These are phyloP conservation scores for Pezicula neosporulosa DNA, from an alignment of 2,329 filamentous ascomycete genomes.

Conservation along the genomic window DNA sequence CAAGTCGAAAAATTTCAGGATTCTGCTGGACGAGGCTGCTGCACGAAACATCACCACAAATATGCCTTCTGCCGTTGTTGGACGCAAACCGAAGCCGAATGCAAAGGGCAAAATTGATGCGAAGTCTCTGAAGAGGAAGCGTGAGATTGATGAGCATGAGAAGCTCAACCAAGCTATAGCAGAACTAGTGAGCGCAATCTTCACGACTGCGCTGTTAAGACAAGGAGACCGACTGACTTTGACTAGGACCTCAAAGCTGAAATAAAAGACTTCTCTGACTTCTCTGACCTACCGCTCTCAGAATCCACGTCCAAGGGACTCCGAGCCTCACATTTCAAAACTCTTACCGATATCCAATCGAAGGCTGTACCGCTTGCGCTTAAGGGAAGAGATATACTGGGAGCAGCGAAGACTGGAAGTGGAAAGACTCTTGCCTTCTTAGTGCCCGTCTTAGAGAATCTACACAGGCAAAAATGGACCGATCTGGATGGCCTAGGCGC, in stretches of 20 bases:
- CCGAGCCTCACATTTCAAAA: slow-evolving; percentile 82
- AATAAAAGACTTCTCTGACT: slow-evolving; percentile 68
- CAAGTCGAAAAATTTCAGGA: not conserved
- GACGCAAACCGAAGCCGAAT: slow-evolving; percentile 16
- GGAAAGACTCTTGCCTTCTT: slow-evolving; percentile 95
- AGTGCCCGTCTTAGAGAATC: slow-evolving; percentile 85
- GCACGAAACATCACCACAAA: slow-evolving; percentile 1
- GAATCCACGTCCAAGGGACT: slow-evolving; percentile 75
- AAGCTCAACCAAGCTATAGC: slow-evolving; percentile 25
- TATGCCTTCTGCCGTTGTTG: slow-evolving; percentile 21
- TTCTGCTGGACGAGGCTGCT: not conserved
- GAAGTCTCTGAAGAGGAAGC: slow-evolving; percentile 27
- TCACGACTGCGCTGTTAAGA: not conserved
- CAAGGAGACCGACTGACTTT: slow-evolving; percentile 7
- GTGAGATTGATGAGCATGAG: slow-evolving; percentile 25
- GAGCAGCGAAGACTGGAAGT: slow-evolving; percentile 91
- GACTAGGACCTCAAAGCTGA: slow-evolving; percentile 27
- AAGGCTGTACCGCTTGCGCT: slow-evolving; percentile 85
- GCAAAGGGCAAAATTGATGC: slow-evolving; percentile 17
- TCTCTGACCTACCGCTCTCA: slow-evolving; percentile 83
- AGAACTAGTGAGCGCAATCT: slow-evolving; percentile 23
- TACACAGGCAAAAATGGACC: slow-evolving; percentile 86
- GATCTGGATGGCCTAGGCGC: slow-evolving; percentile 89
- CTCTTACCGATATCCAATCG: slow-evolving; percentile 86
- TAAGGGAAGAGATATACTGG: slow-evolving; percentile 83